Evolutionary conservation across 441 rosid species (phyloP).

Genomic region (Omphalea diandra): DNA sequence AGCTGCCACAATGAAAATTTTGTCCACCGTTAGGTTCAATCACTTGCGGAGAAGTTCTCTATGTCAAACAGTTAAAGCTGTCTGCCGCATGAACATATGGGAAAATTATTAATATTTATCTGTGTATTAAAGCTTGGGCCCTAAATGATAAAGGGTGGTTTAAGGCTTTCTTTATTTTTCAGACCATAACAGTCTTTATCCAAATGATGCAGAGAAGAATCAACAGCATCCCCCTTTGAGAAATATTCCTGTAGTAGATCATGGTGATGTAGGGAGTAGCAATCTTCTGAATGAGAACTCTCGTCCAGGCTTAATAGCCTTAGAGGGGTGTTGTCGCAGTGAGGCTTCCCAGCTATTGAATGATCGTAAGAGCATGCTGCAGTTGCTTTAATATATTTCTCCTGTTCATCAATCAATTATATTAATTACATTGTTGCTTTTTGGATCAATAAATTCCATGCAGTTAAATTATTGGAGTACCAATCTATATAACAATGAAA

Average conservation of each 20-base stretch:
- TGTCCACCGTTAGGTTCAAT: neutral
- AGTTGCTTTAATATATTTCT: conserved; percentile 6
- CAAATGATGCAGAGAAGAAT: conserved; percentile 53
- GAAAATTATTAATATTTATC: neutral
- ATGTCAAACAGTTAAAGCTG: no score
- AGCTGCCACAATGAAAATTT: neutral
- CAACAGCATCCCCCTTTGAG: conserved; percentile 32
- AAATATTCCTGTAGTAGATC: conserved; percentile 31
- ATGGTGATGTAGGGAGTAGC: conserved; percentile 38
- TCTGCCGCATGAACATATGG: no score
- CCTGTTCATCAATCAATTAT: neutral
- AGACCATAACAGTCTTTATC: conserved; percentile 44
- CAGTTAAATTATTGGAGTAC: neutral
- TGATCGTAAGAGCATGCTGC: conserved; percentile 44
- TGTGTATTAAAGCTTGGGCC: neutral
- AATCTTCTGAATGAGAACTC: conserved; percentile 30
- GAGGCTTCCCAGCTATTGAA: conserved; percentile 53
- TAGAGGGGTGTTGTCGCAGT: conserved; percentile 59
- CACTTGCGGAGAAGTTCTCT: no score
- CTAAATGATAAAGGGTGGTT: neutral
- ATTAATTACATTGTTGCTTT: neutral
- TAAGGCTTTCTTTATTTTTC: conserved; percentile 20
- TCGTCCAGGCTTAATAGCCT: conserved; percentile 34
- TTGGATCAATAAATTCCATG: neutral
- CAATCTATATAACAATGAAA: conserved; percentile 1